Evolutionary conservation across 352 stramenopile genomes (phyloP), one percentile per base, ranked within the genome.

Genomic region (Poterioochromonas sp.): DNA sequence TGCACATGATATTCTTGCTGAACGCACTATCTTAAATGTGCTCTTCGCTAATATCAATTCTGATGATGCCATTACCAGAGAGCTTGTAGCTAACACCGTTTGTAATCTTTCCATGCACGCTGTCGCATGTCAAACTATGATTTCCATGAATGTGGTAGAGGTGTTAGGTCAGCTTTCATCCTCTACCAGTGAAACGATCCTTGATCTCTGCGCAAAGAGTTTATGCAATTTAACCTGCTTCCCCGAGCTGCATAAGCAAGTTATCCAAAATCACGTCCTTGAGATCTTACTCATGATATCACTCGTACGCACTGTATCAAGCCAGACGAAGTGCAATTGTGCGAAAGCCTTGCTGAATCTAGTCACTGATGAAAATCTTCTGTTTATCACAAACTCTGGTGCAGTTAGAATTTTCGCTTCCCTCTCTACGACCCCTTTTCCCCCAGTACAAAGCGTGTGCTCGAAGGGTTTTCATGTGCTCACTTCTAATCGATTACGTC

Each of bases 161-260:
- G n/a, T 78, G 32, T 51, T 78, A 39, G 71, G 5, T 15, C 8
- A 1, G n/a, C 34, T 78, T 18, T 78, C 71, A 34, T 35, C 1
- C 5, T 63, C 71, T 15, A 78, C 71, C 5, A 69, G 49, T 53
- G 71, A 78, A 29, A 68, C 20, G 1, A 78, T 78, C 22, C 47
- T 68, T 18, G 71, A 78, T 20, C 39, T 78, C 2, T 78, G 71
- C 47, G 47, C 44, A 15, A 78, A 78, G 34, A 39, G 11, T 20
- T n/a, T 78, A 11, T 78, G 43, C 18, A 78, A 78, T 53, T 49
- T 78, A 5, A 78, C 71, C 11, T 78, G 71, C 47, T 12, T 32
- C 15, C 1, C 22, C 8, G 53, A 44, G 40, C 18, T 68, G 20
- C 71, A 78, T 37, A 3, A 34, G 1, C 2, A 26, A 3, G 70